phyloP scores from a whole-genome alignment of 306 rosid genomes.

The Quercus aquifolioides region DNA sequence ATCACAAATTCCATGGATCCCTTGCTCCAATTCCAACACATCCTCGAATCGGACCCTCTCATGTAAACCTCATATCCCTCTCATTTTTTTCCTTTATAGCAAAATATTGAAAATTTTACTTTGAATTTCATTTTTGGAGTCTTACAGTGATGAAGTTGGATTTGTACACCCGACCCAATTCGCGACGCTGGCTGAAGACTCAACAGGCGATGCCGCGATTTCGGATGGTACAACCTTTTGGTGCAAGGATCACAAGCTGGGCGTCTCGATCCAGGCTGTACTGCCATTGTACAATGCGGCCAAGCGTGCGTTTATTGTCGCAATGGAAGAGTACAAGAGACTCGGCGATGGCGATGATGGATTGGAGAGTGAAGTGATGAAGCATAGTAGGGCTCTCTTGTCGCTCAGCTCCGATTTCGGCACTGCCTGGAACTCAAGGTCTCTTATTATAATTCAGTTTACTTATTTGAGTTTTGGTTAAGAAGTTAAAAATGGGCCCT shows the following conservation, averaged over 20 bases:
- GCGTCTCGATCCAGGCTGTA: constrained; percentile 64
- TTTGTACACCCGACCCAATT: constrained; percentile 81
- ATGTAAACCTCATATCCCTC: constrained; percentile 48
- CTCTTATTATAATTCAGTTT: too few species aligned
- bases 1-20: constrained; percentile 24
- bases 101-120: too few species aligned
- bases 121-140: not conserved
- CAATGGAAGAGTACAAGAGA: constrained; percentile 43
- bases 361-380: constrained; percentile 54
- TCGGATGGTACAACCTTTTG: constrained; percentile 40
- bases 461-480: too few species aligned
- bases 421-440: constrained; percentile 90
- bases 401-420: constrained; percentile 77
- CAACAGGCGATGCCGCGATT: constrained; percentile 19
- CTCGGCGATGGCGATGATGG: constrained; percentile 12
- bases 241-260: constrained; percentile 78
- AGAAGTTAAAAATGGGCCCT: too few species aligned
- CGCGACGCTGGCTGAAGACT: constrained; percentile 43
- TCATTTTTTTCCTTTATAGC: not conserved
- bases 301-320: constrained; percentile 48
- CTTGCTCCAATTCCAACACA: constrained; percentile 59
- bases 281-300: constrained; percentile 57
- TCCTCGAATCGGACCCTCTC: constrained; percentile 61
- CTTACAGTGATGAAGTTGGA: constrained; percentile 76
- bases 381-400: constrained; percentile 63